Percentiles rank a stretch among this genome's conserved stretches.
Evolutionary conservation across 2,329 filamentous ascomycete species (phyloP).

Genomic region (Rhinocladiella similis): DNA sequence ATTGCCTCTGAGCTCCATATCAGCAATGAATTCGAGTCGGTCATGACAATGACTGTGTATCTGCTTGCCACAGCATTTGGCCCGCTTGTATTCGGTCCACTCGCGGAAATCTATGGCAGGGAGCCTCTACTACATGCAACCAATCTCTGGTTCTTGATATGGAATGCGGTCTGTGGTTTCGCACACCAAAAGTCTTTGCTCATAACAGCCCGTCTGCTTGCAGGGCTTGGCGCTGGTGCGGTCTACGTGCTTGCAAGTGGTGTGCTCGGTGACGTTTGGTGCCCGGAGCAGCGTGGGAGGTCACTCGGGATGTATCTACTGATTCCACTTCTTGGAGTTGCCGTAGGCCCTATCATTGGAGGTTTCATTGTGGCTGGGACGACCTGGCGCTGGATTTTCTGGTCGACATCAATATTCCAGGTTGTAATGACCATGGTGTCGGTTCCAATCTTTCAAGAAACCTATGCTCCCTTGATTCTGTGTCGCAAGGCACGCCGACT

Average conservation of each 20-base stretch:
- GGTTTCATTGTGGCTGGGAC: conserved; percentile 55
- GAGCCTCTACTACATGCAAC: conserved; percentile 47
- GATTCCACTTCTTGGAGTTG: conserved; percentile 52
- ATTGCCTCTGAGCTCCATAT: conserved; percentile 49
- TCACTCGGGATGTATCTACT: conserved; percentile 59
- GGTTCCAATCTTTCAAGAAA: conserved; percentile 58
- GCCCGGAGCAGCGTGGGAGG: conserved; percentile 56
- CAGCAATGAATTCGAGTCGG: conserved; percentile 33
- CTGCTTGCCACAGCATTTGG: conserved; percentile 47
- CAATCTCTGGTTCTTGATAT: conserved; percentile 52
- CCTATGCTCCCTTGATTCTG: conserved; percentile 57
- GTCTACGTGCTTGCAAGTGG: conserved; percentile 43
- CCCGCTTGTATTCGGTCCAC: conserved; percentile 45
- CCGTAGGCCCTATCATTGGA: conserved; percentile 60
- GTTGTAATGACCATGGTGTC: conserved; percentile 59
- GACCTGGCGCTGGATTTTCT: conserved; percentile 36
- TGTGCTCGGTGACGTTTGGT: conserved; percentile 53
- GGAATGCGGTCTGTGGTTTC: conserved; percentile 56
- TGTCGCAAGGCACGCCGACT: neutral
- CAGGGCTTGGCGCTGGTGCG: conserved; percentile 53
- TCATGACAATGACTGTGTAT: conserved; percentile 46
- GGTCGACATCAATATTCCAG: conserved; percentile 59
- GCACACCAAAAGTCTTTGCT: conserved; percentile 48
- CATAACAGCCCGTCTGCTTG: conserved; percentile 52
- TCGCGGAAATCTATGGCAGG: conserved; percentile 52